Conservation (phyloP, 805 yeast genomes). For the Saccharomycopsis sp. region DNA sequence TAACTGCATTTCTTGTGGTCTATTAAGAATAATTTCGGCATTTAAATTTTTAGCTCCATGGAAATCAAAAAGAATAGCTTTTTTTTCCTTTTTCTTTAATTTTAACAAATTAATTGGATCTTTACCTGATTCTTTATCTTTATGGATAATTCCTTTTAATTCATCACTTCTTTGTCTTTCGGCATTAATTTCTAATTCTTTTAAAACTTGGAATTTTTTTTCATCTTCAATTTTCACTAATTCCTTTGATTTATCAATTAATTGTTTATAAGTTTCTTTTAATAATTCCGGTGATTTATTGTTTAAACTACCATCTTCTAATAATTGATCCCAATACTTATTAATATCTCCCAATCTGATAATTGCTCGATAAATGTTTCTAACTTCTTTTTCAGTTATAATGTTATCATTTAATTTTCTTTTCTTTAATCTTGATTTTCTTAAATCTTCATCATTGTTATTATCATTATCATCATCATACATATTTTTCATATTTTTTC, state of each 20-base stretch:
- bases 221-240: slow-evolving; percentile 56
- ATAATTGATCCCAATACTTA: slow-evolving; percentile 71
- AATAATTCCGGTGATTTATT: slow-evolving; percentile 73
- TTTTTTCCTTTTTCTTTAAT: slow-evolving; percentile 70
- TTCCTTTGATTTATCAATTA: slow-evolving; percentile 50
- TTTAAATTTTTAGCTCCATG: slow-evolving; percentile 80
- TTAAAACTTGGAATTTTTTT: slow-evolving; percentile 44
- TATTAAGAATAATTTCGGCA: slow-evolving; percentile 74
- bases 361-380: slow-evolving; percentile 77
- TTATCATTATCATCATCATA: slow-evolving; percentile 33
- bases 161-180: slow-evolving; percentile 39
- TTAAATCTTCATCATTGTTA: slow-evolving; percentile 29
- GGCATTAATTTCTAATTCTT: slow-evolving; percentile 52
- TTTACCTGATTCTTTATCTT: slow-evolving; percentile 23
- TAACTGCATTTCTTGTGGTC: slow-evolving; percentile 77
- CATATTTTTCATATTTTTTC: slow-evolving; percentile 41
- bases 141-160: slow-evolving; percentile 26
- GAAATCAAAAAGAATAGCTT: slow-evolving; percentile 82
- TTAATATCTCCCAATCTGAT: slow-evolving; percentile 72
- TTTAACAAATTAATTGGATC: slow-evolving; percentile 45
- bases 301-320: slow-evolving; percentile 82
- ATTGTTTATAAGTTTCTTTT: slow-evolving; percentile 65
- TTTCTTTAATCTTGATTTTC: slow-evolving; percentile 29
- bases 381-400: slow-evolving; percentile 75
- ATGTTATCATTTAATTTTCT: slow-evolving; percentile 36